phyloP scores from a whole-genome alignment of 1,139 yeast species.

The Yamadazyma songkhlaensis region DNA sequence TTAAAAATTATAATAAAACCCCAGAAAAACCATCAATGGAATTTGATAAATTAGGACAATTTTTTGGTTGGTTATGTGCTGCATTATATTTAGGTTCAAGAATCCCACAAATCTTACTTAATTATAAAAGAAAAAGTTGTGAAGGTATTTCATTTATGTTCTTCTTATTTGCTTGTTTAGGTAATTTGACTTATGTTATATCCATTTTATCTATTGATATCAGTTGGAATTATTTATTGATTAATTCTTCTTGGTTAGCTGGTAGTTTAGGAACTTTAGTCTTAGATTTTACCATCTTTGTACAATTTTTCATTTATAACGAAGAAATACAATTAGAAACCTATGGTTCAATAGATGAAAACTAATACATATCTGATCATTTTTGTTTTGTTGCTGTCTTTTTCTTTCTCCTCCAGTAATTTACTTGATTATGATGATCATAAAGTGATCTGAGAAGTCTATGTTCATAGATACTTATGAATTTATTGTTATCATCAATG shows the following conservation, averaged over 20 bases:
- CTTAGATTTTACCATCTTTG: slow-evolving; percentile 79
- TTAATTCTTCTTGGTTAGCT: slow-evolving; percentile 88
- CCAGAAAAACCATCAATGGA: slow-evolving; percentile 37
- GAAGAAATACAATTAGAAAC: slow-evolving; percentile 19
- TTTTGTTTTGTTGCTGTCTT: too few relatives aligned
- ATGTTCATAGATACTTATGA: too few relatives aligned
- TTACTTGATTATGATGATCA: too few relatives aligned
- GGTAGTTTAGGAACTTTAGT: slow-evolving; percentile 88
- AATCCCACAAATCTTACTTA: slow-evolving; percentile 82
- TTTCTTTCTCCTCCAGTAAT: too few relatives aligned
- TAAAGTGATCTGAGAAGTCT: too few relatives aligned
- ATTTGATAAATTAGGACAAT: slow-evolving; percentile 77
- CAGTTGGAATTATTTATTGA: slow-evolving; percentile 64
- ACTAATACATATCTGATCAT: too few relatives aligned
- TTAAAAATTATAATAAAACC: slow-evolving; percentile 31
- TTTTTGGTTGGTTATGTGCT: slow-evolving; percentile 92
- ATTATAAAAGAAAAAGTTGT: slow-evolving; percentile 80
- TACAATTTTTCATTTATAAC: slow-evolving; percentile 82
- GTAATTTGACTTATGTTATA: slow-evolving; percentile 84
- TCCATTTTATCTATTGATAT: slow-evolving; percentile 77
- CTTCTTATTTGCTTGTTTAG: slow-evolving; percentile 89
- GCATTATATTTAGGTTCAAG: slow-evolving; percentile 81
- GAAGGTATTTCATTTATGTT: slow-evolving; percentile 92
- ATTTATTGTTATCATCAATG: too few relatives aligned
- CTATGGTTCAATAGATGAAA: slow-evolving; percentile 11